Percentiles rank a stretch among this genome's conserved stretches.
Evolutionary conservation across 257 asterid species (phyloP).

Genomic region (Galeopsis tetrahit): DNA sequence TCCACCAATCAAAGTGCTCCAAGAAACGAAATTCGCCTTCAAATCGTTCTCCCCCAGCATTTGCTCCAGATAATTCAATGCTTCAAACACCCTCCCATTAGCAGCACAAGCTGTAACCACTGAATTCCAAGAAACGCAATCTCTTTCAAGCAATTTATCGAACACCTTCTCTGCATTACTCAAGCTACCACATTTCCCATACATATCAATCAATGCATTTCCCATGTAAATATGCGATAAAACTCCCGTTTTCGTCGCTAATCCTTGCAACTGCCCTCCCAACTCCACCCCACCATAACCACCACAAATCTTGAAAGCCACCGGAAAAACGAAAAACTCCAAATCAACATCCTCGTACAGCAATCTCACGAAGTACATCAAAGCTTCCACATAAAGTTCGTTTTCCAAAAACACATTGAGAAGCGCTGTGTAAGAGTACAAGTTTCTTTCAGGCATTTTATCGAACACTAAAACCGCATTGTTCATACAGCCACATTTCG

Average conservation of each 20-base stretch:
- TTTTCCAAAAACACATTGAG: constrained; percentile 49
- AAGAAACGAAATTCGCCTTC: constrained; percentile 59
- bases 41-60: constrained; percentile 52
- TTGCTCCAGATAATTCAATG: constrained; percentile 45
- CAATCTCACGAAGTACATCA: constrained; percentile 45
- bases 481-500: constrained; percentile 41
- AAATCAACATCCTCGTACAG: constrained; percentile 54
- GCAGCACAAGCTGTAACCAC: constrained; percentile 66
- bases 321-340: constrained; percentile 75
- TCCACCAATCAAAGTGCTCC: constrained; percentile 79
- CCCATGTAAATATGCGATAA: constrained; percentile 60
- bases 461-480: constrained; percentile 56
- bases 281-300: constrained; percentile 67
- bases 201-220: constrained; percentile 79
- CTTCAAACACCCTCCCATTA: constrained; percentile 62
- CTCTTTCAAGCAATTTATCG: constrained; percentile 48
- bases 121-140: constrained; percentile 79
- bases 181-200: constrained; percentile 70
- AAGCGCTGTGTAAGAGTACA: constrained; percentile 61
- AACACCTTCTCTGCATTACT: constrained; percentile 55
- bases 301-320: constrained; percentile 64
- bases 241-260: constrained; percentile 55
- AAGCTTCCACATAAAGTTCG: constrained; percentile 52
- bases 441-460: constrained; percentile 61
- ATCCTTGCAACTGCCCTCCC: constrained; percentile 74